phyloP scores from a whole-genome alignment of 768 basidiomycete genomes.

The Neoboletus magnificus region DNA sequence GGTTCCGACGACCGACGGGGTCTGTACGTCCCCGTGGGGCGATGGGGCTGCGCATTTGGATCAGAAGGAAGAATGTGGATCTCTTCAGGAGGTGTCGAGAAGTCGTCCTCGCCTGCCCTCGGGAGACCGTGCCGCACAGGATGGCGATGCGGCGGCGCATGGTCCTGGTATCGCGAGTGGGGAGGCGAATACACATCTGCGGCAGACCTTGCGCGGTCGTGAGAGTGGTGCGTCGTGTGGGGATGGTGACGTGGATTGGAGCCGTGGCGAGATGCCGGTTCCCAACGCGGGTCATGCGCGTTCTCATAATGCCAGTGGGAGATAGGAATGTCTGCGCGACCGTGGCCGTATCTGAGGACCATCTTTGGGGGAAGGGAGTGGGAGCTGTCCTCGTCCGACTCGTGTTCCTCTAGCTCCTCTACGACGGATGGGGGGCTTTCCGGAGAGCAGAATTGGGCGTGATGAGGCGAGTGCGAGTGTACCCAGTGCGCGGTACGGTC shows the following conservation, averaged over 20 bases:
- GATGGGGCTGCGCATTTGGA: conserved; percentile 35
- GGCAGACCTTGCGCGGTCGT: conserved; percentile 40
- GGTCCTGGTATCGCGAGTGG: conserved; percentile 31
- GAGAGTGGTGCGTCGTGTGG: conserved; percentile 32
- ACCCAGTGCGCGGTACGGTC: conserved; percentile 70
- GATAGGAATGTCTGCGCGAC: conserved; percentile 62
- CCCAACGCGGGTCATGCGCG: conserved; percentile 12
- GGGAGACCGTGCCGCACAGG: conserved; percentile 19
- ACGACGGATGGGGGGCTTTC: conserved; percentile 49
- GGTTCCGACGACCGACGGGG: conserved; percentile 32
- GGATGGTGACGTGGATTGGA: conserved; percentile 26
- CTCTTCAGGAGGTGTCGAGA: conserved; percentile 48
- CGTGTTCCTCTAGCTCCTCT: conserved; percentile 39
- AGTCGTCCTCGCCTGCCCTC: conserved; percentile 18
- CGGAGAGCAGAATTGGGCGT: conserved; percentile 50
- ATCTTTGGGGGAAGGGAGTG: conserved; percentile 64
- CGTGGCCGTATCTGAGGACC: conserved; percentile 65
- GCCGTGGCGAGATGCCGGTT: conserved; percentile 17
- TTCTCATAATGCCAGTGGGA: conserved; percentile 39
- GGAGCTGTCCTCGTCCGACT: conserved; percentile 41
- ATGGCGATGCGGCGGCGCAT: conserved; percentile 7
- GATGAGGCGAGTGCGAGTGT: conserved; percentile 36
- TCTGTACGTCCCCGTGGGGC: conserved; percentile 26
- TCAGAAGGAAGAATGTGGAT: conserved; percentile 60
- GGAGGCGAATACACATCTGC: conserved; percentile 27